Evolutionary conservation across 2,329 filamentous ascomycete species (phyloP).

Genomic region (Parascedosporium putredinis): DNA sequence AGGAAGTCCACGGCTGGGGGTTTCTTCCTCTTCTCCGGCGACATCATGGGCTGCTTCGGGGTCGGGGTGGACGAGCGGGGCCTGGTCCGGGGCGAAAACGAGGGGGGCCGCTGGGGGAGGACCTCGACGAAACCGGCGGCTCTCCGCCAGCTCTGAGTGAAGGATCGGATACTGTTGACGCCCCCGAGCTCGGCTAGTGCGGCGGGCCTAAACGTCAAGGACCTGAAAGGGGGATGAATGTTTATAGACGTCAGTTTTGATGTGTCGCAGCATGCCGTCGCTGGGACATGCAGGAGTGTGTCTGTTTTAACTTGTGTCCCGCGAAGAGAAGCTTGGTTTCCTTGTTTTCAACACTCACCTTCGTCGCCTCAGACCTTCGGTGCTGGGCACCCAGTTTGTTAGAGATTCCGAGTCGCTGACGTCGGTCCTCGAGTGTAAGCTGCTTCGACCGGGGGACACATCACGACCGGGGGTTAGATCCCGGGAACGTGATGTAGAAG

Average conservation of each 20-base stretch:
- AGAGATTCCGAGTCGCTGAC: slow-evolving; percentile 33
- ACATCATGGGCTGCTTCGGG: slow-evolving; percentile 13
- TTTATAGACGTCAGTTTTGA: not conserved
- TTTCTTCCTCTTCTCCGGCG: slow-evolving; percentile 28
- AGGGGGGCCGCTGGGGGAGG: slow-evolving; percentile 71
- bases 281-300: too few relatives aligned
- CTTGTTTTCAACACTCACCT: slow-evolving; percentile 19
- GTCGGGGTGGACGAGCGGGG: slow-evolving; percentile 22
- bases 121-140: slow-evolving; percentile 84
- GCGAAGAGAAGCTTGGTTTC: too few relatives aligned
- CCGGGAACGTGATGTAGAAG: too few relatives aligned
- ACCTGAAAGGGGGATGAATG: slow-evolving; percentile 22
- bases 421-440: slow-evolving; percentile 28
- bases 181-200: slow-evolving; percentile 66
- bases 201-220: slow-evolving; percentile 44
- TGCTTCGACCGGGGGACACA: slow-evolving; percentile 28
- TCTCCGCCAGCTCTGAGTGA: slow-evolving; percentile 84
- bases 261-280: not conserved
- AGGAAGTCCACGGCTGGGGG: slow-evolving; percentile 25
- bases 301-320: too few relatives aligned
- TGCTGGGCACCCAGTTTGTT: not conserved
- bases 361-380: slow-evolving; percentile 20
- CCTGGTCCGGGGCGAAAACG: slow-evolving; percentile 49
- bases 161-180: slow-evolving; percentile 88
- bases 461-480: slow-evolving; percentile 30